Evolutionary conservation across 768 basidiomycete genomes (phyloP).

Genomic region (Nevesoporus exiguus): DNA sequence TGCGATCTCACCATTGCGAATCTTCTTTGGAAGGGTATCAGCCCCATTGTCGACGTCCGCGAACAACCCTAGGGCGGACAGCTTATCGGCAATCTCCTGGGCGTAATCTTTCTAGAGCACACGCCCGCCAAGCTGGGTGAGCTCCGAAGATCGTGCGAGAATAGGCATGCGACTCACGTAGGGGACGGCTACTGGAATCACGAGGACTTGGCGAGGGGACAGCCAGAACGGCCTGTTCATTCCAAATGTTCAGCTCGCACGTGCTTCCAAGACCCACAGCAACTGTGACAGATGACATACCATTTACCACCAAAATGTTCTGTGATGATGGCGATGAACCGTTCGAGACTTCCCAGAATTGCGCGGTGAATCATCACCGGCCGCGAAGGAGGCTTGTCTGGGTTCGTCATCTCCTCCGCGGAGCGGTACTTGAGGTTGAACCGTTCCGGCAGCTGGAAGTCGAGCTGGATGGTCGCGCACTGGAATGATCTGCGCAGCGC

Average conservation of each 20-base stretch:
- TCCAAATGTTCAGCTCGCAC: not conserved
- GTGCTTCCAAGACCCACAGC: not conserved
- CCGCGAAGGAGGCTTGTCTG: conserved; percentile 55
- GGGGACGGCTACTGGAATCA: conserved; percentile 88
- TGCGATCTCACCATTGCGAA: conserved; percentile 93
- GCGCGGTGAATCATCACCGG: conserved; percentile 99
- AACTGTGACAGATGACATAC: conserved; percentile 38
- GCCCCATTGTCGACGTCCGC: conserved; percentile 91
- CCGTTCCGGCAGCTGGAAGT: conserved; percentile 96
- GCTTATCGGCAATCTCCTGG: conserved; percentile 65
- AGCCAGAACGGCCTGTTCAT: conserved; percentile 90
- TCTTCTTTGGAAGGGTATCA: conserved; percentile 94
- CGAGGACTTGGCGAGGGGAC: conserved; percentile 91
- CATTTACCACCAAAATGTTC: conserved; percentile 99
- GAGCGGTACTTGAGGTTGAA: conserved; percentile 93
- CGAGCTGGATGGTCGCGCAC: conserved; percentile 97
- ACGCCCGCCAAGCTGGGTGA: conserved; percentile 1
- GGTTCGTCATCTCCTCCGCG: conserved; percentile 54
- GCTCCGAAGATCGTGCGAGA: not conserved
- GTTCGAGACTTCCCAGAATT: conserved; percentile 88
- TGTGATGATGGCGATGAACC: conserved; percentile 95
- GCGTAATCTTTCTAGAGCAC: conserved; percentile 81
- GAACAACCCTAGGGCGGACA: conserved; percentile 70
- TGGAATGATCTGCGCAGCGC: conserved; percentile 93
- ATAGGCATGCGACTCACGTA: conserved; percentile 55